Conservation (phyloP, 345 rosid genomes). For the Atalantia buxifolia region DNA sequence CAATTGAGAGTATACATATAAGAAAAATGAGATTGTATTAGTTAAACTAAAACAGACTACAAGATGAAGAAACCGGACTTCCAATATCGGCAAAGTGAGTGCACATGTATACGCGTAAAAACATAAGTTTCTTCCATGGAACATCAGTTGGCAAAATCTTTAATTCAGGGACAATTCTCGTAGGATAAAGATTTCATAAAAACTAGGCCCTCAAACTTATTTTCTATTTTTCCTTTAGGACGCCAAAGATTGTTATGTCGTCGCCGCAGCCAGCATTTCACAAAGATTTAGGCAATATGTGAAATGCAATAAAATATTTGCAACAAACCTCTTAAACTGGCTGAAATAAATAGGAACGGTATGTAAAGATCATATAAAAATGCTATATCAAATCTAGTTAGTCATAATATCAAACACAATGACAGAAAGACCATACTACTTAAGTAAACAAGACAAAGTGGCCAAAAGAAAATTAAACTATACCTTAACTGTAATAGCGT, state of each 20-base stretch:
- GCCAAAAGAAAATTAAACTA: background rate
- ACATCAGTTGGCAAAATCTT: background rate
- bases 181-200: background rate
- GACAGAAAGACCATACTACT: background rate
- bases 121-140: background rate
- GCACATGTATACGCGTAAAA: background rate
- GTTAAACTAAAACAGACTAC: background rate
- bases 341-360: background rate
- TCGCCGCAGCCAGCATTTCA: background rate
- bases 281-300: background rate
- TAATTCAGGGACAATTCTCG: background rate
- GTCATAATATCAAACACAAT: background rate
- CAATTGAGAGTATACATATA: background rate
- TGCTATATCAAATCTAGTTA: background rate
- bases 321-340: background rate
- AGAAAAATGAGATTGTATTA: background rate
- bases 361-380: background rate
- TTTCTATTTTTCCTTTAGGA: background rate
- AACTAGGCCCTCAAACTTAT: background rate
- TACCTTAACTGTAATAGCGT: slow-evolving; percentile 89
- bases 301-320: background rate
- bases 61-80: background rate
- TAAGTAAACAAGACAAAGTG: background rate
- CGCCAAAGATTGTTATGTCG: background rate
- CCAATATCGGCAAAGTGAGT: background rate